Base-by-base conservation (phyloP, 257 asterid genomes). In the Linaria vulgaris region DNA sequence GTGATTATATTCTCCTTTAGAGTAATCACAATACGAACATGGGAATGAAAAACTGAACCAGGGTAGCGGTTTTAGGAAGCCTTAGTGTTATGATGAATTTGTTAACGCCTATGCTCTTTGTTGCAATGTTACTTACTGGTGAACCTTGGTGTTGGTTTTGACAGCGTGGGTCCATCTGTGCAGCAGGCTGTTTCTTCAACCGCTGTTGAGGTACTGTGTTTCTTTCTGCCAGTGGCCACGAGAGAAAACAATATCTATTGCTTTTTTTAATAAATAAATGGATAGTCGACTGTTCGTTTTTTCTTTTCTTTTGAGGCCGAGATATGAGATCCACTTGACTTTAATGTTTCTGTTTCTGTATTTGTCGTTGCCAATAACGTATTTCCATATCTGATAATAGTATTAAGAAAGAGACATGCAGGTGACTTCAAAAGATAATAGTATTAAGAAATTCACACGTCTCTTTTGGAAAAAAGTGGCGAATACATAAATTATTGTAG, bases 181-280 rank as follows among this genome's bases (percentile, higher is more conserved):
- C 95, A 75, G 80, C 95, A 80, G 70, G 81, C 80, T 68, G 65
- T 85, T 37, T 81, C 95, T 57, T 83, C 97, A 57, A 76, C 79
- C 67, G 76, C 91, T 17, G 72, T 53, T 64, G 95, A 89, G 99
- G 99, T 92, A 80, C 62, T 51, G 41, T 19, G 56, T 50, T 41
- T 43, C 37, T 71, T 64, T 69, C 47, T 55, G 63, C 61, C 21
- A 55, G 41, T 59, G 38, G 69, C 56, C 49, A 44, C 17, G 47
- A 5, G 67, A 16, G 11, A 61, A 34, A 39, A 14, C 31, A 21
- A n/a, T n/a, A n/a, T n/a, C n/a, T n/a, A n/a, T n/a, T n/a, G n/a
- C n/a, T n/a, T n/a, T n/a, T n/a, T n/a, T n/a, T n/a, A n/a, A n/a
- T n/a, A n/a, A n/a, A n/a, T n/a, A 27, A 27, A 27, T 27, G 34